A percentile compares a stretch with the other conserved stretches of the same genome.
These are phyloP conservation scores for Colletotrichum lindemuthianum DNA, from an alignment of 2,329 filamentous ascomycete genomes.

Conservation along the genomic window DNA sequence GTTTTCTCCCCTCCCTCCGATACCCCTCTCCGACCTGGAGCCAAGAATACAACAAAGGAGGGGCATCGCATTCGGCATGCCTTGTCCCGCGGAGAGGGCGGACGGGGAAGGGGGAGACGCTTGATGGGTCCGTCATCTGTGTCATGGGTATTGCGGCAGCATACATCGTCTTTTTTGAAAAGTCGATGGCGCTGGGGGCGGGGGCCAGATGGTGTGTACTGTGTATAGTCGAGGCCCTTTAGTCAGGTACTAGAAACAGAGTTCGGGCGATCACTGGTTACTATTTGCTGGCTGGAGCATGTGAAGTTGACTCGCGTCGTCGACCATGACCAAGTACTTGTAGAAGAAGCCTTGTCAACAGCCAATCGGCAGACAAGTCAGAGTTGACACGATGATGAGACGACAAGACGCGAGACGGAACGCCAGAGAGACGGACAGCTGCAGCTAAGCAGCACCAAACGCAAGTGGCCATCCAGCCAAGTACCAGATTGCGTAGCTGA, in stretches of 20 bases:
- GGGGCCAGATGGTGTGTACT: constrained; percentile 20
- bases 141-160: constrained; percentile 22
- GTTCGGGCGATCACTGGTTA: constrained; percentile 2
- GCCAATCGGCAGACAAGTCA: no score
- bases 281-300: not conserved
- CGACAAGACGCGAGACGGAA: not conserved
- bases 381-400: not conserved
- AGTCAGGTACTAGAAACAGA: constrained; percentile 22
- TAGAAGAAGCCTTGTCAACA: no score
- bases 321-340: no score
- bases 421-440: constrained; percentile 5
- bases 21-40: constrained; percentile 12
- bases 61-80: constrained; percentile 16
- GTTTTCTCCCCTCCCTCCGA: constrained; percentile 13
- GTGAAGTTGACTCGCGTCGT: not conserved
- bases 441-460: constrained; percentile 4
- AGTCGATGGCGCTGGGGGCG: constrained; percentile 26
- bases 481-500: not conserved
- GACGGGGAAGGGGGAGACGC: constrained; percentile 13
- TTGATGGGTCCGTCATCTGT: constrained; percentile 5
- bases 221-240: no score
- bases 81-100: constrained; percentile 20
- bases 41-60: constrained; percentile 10
- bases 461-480: not conserved
- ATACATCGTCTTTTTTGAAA: constrained; percentile 6